phyloP scores from a whole-genome alignment of 495 filamentous ascomycete genomes.

The Parmelia sp. region DNA sequence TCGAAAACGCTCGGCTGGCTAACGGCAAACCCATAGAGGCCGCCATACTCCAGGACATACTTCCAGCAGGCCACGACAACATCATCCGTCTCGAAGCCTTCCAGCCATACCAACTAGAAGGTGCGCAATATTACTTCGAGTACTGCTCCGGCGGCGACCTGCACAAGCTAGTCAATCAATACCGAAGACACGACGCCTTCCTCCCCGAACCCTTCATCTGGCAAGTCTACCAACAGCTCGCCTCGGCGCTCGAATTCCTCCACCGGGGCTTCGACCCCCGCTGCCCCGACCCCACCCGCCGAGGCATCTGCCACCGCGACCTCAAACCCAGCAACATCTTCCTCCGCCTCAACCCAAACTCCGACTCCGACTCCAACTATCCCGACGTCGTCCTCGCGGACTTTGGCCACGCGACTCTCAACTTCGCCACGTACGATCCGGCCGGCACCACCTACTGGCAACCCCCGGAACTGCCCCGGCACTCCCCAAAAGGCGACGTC shows the following conservation, averaged over 20 bases:
- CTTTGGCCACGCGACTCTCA: conserved; percentile 81
- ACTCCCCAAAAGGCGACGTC: conserved; percentile 87
- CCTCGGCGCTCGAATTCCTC: conserved; percentile 88
- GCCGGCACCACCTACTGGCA: conserved; percentile 91
- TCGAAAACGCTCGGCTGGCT: conserved; percentile 6
- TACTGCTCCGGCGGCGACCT: conserved; percentile 91
- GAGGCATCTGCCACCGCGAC: conserved; percentile 82
- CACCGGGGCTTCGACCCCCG: conserved; percentile 52
- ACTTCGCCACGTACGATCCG: conserved; percentile 75
- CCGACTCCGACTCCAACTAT: neutral
- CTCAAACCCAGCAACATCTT: conserved; percentile 98
- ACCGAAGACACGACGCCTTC: conserved; percentile 61
- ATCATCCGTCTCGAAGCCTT: conserved; percentile 20
- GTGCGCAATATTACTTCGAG: conserved; percentile 87
- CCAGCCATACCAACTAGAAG: conserved; percentile 57
- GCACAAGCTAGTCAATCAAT: conserved; percentile 64
- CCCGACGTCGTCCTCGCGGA: conserved; percentile 61
- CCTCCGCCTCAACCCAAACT: conserved; percentile 48
- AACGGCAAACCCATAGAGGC: conserved; percentile 12
- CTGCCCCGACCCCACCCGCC: conserved; percentile 24
- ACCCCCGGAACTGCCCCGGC: conserved; percentile 72
- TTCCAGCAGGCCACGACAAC: conserved; percentile 13
- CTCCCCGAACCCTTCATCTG: conserved; percentile 96
- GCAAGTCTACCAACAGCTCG: conserved; percentile 88
- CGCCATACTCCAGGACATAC: conserved; percentile 5